These are phyloP conservation scores for Ganoderma resinaceum DNA, from an alignment of 1,284 basidiomycete genomes.

Conservation along the genomic window DNA sequence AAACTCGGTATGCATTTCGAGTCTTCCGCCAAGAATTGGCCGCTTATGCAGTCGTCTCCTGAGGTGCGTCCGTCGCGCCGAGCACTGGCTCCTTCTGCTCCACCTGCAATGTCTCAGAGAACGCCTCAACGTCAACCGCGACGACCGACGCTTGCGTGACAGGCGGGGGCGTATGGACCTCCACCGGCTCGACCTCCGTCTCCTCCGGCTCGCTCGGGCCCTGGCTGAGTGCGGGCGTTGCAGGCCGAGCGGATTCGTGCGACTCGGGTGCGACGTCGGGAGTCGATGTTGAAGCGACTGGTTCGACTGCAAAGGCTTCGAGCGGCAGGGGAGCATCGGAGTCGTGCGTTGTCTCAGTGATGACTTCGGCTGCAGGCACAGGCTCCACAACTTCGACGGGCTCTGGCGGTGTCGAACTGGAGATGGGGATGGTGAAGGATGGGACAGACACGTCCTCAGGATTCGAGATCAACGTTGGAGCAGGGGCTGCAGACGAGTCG, in stretches of 20 bases:
- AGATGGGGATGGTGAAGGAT: not conserved
- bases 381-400: constrained; percentile 3
- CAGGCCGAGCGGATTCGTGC: constrained; percentile 6
- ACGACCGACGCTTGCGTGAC: constrained; percentile 17
- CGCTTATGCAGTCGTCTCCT: not conserved
- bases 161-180: constrained; percentile 23
- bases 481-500: not conserved
- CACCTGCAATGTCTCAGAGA: not conserved
- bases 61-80: not conserved
- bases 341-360: constrained; percentile 19
- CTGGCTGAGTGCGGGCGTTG: constrained; percentile 24
- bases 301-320: not conserved
- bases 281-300: not conserved
- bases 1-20: not conserved
- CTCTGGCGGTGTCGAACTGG: not conserved
- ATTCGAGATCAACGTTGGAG: not conserved
- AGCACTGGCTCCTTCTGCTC: not conserved
- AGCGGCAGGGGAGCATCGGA: constrained; percentile 20
- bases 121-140: not conserved
- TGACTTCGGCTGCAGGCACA: constrained; percentile 9
- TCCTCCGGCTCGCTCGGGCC: constrained; percentile 23
- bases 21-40: not conserved
- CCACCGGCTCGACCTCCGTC: constrained; percentile 29
- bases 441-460: not conserved
- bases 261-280: not conserved